Conservation (phyloP, 2,329 filamentous ascomycete species). For the Aspergillus spinulosporus region DNA sequence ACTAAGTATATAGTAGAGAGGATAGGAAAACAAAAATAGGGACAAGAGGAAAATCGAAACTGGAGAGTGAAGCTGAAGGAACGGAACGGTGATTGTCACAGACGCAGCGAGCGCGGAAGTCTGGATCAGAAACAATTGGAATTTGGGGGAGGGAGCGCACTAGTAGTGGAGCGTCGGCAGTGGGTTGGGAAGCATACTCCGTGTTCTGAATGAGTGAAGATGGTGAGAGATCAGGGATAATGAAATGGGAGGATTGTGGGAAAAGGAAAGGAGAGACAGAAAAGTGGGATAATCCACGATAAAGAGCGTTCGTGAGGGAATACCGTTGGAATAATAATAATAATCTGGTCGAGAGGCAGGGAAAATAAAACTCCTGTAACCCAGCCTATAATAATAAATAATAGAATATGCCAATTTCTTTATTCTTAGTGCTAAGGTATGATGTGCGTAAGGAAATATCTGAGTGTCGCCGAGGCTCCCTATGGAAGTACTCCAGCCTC, state of each 20-base stretch:
- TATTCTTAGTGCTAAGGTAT: not conserved
- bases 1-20: conserved; percentile 8
- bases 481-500: not conserved
- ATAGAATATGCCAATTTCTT: not conserved
- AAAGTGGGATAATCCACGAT: conserved; percentile 10
- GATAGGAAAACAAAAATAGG: conserved; percentile 10
- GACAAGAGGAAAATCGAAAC: conserved; percentile 8
- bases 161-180: conserved; percentile 2
- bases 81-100: conserved; percentile 17
- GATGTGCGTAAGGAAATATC: conserved; percentile 2
- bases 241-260: conserved; percentile 1
- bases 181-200: not conserved
- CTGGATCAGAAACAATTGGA: conserved; percentile 15
- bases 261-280: not conserved
- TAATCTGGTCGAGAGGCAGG: conserved; percentile 6
- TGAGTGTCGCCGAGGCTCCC: not conserved
- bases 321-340: conserved; percentile 2
- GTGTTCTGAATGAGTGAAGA: not conserved
- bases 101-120: conserved; percentile 6
- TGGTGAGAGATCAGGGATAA: not conserved
- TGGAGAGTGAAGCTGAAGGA: conserved; percentile 10
- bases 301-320: conserved; percentile 13
- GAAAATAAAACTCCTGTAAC: conserved; percentile 10
- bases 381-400: conserved; percentile 1
- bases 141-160: conserved; percentile 12